phyloP scores from a whole-genome alignment of 2,329 filamentous ascomycete genomes.

The Calycina marina region DNA sequence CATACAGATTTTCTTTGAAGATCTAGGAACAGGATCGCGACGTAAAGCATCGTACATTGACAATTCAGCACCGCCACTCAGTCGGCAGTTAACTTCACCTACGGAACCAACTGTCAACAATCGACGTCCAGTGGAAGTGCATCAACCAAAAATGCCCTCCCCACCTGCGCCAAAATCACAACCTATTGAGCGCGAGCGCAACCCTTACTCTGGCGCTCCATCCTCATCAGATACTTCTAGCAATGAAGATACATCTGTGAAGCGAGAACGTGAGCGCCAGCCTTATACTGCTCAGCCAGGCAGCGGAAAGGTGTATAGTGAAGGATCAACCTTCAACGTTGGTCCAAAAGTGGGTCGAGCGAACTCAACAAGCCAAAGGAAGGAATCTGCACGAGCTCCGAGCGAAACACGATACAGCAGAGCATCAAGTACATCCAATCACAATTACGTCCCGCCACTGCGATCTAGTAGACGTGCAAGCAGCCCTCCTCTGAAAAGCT shows the following conservation, averaged over 20 bases:
- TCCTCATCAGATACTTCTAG: conserved; percentile 23
- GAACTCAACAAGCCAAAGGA: conserved; percentile 14
- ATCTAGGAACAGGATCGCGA: conserved; percentile 32
- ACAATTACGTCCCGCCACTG: conserved; percentile 10
- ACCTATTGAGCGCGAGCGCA: conserved; percentile 24
- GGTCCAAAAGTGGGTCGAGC: conserved; percentile 9
- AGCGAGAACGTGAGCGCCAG: conserved; percentile 50
- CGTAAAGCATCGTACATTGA: conserved; percentile 20
- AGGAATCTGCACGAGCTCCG: conserved; percentile 2
- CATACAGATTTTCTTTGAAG: conserved; percentile 32
- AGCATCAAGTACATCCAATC: conserved; percentile 12
- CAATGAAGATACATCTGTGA: conserved; percentile 28
- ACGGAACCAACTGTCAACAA: conserved; percentile 5
- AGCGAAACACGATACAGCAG: conserved; percentile 5
- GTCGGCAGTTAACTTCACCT: conserved; percentile 11
- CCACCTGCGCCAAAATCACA: conserved; percentile 11
- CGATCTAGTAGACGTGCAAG: conserved; percentile 8
- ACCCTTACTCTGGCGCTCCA: conserved; percentile 24
- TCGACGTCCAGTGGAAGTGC: conserved; percentile 14
- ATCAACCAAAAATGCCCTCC: conserved; percentile 13
- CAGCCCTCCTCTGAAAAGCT: conserved; percentile 16
- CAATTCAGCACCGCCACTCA: conserved; percentile 15
- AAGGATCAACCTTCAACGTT: conserved; percentile 14
- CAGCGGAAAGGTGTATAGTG: conserved; percentile 39
- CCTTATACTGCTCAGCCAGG: conserved; percentile 47